Percentiles rank a stretch among this genome's conserved stretches.
Evolutionary conservation across 2,329 filamentous ascomycete species (phyloP).

Genomic region (Chaetomiaceae sp.): DNA sequence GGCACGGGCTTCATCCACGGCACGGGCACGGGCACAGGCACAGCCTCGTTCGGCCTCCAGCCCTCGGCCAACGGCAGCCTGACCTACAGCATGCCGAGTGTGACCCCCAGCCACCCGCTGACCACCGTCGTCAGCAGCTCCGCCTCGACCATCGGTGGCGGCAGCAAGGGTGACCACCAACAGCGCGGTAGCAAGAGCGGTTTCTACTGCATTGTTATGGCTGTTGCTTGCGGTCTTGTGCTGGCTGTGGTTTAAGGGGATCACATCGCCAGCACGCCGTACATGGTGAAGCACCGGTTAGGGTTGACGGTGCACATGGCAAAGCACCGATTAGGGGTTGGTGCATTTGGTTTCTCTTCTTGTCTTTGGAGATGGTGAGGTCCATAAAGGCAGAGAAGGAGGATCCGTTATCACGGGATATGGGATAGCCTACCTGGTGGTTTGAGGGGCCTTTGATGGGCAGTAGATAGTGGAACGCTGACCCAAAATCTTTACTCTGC

Average conservation of each 20-base stretch:
- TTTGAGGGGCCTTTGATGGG: background rate
- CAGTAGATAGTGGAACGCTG: background rate
- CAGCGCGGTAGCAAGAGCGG: background rate
- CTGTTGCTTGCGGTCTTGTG: background rate
- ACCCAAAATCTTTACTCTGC: background rate
- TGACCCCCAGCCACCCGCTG: background rate
- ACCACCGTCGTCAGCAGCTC: constrained; percentile 1
- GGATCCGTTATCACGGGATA: too few species aligned
- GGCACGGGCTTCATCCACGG: background rate
- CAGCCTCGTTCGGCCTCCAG: background rate
- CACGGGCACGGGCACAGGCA: background rate
- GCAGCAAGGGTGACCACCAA: background rate
- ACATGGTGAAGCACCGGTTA: too few species aligned
- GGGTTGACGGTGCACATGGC: too few species aligned
- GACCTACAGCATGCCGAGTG: constrained; percentile 5
- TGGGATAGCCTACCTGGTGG: background rate
- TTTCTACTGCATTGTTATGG: constrained; percentile 8
- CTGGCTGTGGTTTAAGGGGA: background rate
- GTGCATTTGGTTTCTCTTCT: background rate
- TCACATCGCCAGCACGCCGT: too few species aligned
- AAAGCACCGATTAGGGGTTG: too few species aligned
- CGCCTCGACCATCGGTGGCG: background rate
- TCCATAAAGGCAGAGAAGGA: background rate
- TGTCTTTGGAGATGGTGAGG: background rate
- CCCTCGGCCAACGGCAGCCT: constrained; percentile 9